Conservation (phyloP, 306 rosid species). For the Echinosophora koreensis region DNA sequence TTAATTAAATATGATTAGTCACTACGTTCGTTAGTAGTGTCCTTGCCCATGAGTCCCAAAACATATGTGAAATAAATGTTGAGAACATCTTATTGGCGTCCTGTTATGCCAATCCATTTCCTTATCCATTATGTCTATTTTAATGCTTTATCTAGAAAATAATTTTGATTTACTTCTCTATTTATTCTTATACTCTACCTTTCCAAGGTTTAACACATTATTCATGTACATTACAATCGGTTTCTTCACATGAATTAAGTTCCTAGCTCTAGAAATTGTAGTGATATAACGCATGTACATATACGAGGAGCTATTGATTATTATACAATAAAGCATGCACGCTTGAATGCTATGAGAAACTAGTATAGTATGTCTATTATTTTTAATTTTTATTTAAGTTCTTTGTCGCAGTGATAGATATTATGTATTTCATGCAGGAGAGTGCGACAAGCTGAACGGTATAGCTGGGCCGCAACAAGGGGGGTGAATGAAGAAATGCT, state of each 20-base stretch:
- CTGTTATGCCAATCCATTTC: not conserved
- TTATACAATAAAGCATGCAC: constrained; percentile 2
- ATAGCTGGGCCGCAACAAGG: constrained; percentile 89
- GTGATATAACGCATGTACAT: not conserved
- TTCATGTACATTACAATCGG: not conserved
- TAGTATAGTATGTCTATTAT: not conserved
- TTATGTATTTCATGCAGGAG: constrained; percentile 58
- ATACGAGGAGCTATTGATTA: constrained; percentile 1
- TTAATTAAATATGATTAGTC: not conserved
- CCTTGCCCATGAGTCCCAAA: not conserved
- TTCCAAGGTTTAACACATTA: not conserved
- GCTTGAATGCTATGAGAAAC: not conserved
- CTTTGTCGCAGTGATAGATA: constrained; percentile 12
- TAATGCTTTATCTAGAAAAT: not conserved
- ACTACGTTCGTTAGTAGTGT: not conserved
- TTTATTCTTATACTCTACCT: not conserved
- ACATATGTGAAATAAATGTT: not conserved
- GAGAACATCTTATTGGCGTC: not conserved
- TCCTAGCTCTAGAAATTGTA: not conserved
- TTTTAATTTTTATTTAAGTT: constrained; percentile 18
- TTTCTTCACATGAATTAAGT: constrained; percentile 2
- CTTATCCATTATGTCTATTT: constrained; percentile 2
- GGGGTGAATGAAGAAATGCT: constrained; percentile 85
- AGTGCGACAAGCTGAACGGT: constrained; percentile 81
- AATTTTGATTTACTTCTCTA: not conserved